phyloP scores from a whole-genome alignment of 345 rosid genomes.

The Populus davidiana region DNA sequence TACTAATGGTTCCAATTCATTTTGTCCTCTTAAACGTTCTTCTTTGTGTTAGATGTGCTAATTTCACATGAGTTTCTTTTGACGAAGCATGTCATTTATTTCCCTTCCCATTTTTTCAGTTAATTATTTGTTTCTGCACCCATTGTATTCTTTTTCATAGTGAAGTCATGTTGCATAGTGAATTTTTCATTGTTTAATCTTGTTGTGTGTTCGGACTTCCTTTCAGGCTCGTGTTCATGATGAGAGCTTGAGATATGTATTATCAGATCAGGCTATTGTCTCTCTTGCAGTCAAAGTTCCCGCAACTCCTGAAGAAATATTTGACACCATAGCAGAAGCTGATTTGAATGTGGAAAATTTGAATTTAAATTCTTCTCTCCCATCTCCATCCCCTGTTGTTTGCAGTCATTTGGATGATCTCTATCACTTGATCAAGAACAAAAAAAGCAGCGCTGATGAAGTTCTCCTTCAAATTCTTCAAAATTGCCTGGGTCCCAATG shows the following conservation, averaged over 20 bases:
- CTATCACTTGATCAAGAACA: constrained; percentile 39
- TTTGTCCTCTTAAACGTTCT: not conserved
- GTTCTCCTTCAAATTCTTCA: constrained; percentile 49
- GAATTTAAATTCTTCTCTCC: constrained; percentile 39
- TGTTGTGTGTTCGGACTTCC: constrained; percentile 16
- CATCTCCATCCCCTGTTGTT: constrained; percentile 63
- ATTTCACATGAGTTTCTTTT: constrained; percentile 7
- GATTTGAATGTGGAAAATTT: constrained; percentile 47
- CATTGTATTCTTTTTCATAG: not conserved
- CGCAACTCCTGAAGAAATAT: constrained; percentile 42
- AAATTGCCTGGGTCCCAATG: constrained; percentile 69
- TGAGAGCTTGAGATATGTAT: constrained; percentile 76
- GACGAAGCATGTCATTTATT: not conserved
- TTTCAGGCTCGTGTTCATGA: constrained; percentile 92
- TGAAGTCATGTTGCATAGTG: not conserved
- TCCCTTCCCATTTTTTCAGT: not conserved
- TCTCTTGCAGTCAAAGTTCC: constrained; percentile 58
- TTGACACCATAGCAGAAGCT: constrained; percentile 50
- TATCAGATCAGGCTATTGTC: constrained; percentile 78
- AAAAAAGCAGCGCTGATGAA: constrained; percentile 40
- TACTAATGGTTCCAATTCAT: not conserved
- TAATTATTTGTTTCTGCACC: not conserved
- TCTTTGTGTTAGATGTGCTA: not conserved
- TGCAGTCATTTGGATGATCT: constrained; percentile 68
- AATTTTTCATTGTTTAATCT: constrained; percentile 7